phyloP scores from a whole-genome alignment of 164 flowering plant species.

The Annona squamosa region DNA sequence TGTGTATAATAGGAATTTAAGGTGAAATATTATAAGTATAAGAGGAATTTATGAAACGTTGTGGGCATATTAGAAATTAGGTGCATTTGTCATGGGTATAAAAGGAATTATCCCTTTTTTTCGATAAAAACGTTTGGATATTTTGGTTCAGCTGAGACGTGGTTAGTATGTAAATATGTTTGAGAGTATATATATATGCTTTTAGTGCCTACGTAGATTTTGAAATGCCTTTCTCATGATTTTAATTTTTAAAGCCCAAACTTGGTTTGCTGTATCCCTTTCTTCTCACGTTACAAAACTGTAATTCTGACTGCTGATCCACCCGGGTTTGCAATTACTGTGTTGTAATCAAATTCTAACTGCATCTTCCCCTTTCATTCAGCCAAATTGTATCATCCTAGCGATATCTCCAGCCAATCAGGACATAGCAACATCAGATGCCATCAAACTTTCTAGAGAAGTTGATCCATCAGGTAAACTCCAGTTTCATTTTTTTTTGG shows the following conservation, averaged over 20 bases:
- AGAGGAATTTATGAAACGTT: too few relatives aligned
- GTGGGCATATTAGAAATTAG: too few relatives aligned
- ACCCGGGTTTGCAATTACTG: too few relatives aligned
- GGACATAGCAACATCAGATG: slow-evolving; percentile 71
- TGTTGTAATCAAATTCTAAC: too few relatives aligned
- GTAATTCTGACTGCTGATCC: not conserved
- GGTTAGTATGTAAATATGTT: too few relatives aligned
- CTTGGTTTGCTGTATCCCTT: not conserved
- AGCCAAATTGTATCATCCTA: slow-evolving; percentile 60
- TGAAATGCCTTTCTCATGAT: not conserved
- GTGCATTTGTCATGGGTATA: too few relatives aligned
- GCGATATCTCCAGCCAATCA: slow-evolving; percentile 76
- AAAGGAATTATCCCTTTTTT: too few relatives aligned
- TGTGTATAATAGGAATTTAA: too few relatives aligned
- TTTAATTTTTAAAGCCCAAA: not conserved
- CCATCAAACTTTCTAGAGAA: slow-evolving; percentile 67
- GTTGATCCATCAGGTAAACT: slow-evolving; percentile 56
- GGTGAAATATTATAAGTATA: too few relatives aligned
- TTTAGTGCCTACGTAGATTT: not conserved
- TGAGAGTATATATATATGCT: not conserved
- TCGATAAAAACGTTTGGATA: too few relatives aligned
- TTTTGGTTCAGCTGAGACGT: too few relatives aligned
- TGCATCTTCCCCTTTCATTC: slow-evolving; percentile 10
- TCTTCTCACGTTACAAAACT: not conserved
- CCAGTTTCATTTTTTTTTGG: not conserved